Base-by-base conservation (phyloP, 78 protist genomes). In the Dictyostelium brefeldianum region DNA sequence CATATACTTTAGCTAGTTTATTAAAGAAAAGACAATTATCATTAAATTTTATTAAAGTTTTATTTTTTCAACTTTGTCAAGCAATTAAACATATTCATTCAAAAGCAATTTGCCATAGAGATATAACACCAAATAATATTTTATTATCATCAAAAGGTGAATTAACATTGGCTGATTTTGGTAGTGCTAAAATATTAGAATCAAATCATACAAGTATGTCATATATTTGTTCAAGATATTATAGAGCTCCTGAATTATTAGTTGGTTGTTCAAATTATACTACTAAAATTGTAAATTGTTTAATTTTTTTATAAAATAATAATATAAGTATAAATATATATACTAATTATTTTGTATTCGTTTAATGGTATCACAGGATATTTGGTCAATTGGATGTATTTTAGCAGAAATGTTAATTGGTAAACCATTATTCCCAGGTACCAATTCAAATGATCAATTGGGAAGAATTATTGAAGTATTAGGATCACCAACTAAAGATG, bases 181-280 rank as follows among this genome's bases (percentile, higher is more conserved):
- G 99, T 1, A 83, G 96, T 53, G 98, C 99, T 12, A 99, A 99
- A 89, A 84, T 90, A 17, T 92, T 99, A 3, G 99, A 99, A 89
- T 95, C 98, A 29, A 99, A 98, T 80, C 93, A 87, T 64, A 77
- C 84, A 11, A 77, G 84, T 65, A 99, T 99, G 56, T 62, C 99
- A 9, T 99, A 99, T 97, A 99, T 99, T 51, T 99, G 99, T 95
- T 99, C 99, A 56, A 96, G 99, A 25, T 99, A 98, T 96, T 99
- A 99, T 91, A 95, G 99, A 46, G 99, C 99, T 5, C 99, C 99
- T 0, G 99, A 99, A 93, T 97, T 99, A 62, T 97, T 99, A 47
- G 98, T 99, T 65, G 99, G 99, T 27, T 98, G 99, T 41, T 90
- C 99, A 18, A 94, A 97, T 75, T 99, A 99, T 97, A 87, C 99